Evolutionary conservation across 352 stramenopile genomes (phyloP).

Genomic region (Globisporangium spiculum): DNA sequence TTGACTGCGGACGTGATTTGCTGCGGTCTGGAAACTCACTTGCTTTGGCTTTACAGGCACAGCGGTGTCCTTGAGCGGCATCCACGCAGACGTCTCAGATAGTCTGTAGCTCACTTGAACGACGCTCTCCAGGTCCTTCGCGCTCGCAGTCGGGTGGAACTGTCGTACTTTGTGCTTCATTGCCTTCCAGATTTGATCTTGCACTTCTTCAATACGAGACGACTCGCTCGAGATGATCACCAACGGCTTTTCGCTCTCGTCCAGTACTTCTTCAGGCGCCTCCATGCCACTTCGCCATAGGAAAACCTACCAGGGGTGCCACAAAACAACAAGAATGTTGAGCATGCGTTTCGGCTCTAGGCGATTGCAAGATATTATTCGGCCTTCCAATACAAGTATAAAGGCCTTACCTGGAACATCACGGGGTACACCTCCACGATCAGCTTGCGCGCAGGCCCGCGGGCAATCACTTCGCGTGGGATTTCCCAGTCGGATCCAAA

Average conservation of each 20-base stretch:
- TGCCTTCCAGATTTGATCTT: conserved; percentile 39
- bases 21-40: conserved; percentile 11
- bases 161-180: conserved; percentile 28
- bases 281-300: conserved; percentile 39
- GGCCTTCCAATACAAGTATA: not conserved
- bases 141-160: conserved; percentile 39
- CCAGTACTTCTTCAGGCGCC: conserved; percentile 21
- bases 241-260: conserved; percentile 33
- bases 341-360: not conserved
- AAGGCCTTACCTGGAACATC: conserved; percentile 44
- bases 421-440: conserved; percentile 71
- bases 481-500: conserved; percentile 80
- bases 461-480: conserved; percentile 47
- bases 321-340: conserved; percentile 1
- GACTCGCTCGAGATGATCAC: conserved; percentile 39
- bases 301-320: conserved; percentile 24
- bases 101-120: conserved; percentile 56
- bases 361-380: not conserved
- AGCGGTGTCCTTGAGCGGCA: conserved; percentile 31
- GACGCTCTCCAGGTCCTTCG: conserved; percentile 22
- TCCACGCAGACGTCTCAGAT: conserved; percentile 40
- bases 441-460: conserved; percentile 33
- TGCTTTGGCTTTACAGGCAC: conserved; percentile 2
- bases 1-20: conserved; percentile 5
- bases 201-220: conserved; percentile 38